A percentile compares a stretch with the other conserved stretches of the same genome.
Conservation (phyloP, 345 rosid species). For the Populus davidiana region DNA sequence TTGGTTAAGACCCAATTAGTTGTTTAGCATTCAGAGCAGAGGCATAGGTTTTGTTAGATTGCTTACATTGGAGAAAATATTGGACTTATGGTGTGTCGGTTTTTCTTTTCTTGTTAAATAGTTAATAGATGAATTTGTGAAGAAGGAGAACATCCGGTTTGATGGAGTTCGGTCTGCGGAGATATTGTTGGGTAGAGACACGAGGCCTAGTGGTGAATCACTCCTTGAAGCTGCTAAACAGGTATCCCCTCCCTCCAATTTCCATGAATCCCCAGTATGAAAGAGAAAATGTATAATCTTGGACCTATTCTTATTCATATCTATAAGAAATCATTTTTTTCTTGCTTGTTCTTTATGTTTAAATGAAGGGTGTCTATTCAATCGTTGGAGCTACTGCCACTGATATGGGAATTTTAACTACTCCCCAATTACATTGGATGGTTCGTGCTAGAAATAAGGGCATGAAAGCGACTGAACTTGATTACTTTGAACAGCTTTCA, state of each 20-base stretch:
- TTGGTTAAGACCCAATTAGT: no score
- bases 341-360: constrained; percentile 14
- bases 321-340: background rate
- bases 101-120: constrained; percentile 16
- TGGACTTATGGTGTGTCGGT: background rate
- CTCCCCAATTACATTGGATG: constrained; percentile 96
- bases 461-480: constrained; percentile 57
- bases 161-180: constrained; percentile 48
- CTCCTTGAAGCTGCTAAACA: constrained; percentile 79
- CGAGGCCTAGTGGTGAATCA: constrained; percentile 89
- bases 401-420: constrained; percentile 80
- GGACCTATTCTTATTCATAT: background rate
- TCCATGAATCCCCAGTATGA: background rate
- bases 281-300: no score
- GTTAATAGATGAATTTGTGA: constrained; percentile 58
- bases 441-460: constrained; percentile 81
- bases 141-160: constrained; percentile 55
- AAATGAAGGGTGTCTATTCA: constrained; percentile 59
- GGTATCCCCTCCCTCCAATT: constrained; percentile 25
- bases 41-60: background rate
- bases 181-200: constrained; percentile 82
- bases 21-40: no score
- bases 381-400: constrained; percentile 53
- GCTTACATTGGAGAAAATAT: background rate
- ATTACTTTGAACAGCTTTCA: constrained; percentile 74